Evolutionary conservation across 441 rosid genomes (phyloP), one percentile per base, ranked within the genome.

Genomic region (Populus tomentosa): DNA sequence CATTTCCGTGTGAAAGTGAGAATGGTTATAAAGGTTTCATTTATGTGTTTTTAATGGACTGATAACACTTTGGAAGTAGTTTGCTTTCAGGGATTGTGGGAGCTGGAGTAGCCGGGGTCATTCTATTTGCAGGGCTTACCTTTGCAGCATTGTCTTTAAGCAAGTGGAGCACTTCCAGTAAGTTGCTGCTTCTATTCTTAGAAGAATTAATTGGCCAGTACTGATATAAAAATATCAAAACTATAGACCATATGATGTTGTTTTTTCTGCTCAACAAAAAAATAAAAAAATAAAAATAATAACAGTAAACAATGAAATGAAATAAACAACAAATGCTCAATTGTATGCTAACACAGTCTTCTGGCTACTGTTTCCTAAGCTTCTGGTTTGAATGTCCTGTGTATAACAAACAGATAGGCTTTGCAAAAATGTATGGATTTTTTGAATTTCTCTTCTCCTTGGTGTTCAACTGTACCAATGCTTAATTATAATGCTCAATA

Each of bases 31-130:
- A 62, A 62, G 65, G 28, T 65, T 75, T 28, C 40, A 30, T 67
- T 32, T 62, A 10, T 9, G 26, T 24, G 28, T 62, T 62, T 62
- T 62, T 62, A 62, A 59, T 62, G 28, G 28, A 62, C 28, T 4
- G 83, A 89, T 92, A 86, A 95, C 89, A 87, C 82, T 87, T 30
- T 75, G 81, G 42, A 81, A 88, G 83, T 92, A 91, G 96, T 87
- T 87, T 84, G 84, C 81, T 90, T 87, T 86, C 98, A 94, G 99
- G 97, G 79, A 87, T 88, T 50, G 88, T 88, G 73, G 93, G 92
- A 42, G 93, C 92, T 80, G 98, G 94, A 84, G 82, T 89, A 10
- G 96, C 88, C 69, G 98, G 92, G 64, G 63, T 92, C 74, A 33
- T 92, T 69, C 79, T 94, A 72, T 75, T 90, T 71, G 84, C 84